Conservation (phyloP, 2,329 filamentous ascomycete genomes). For the Coniochaeta sp. region DNA sequence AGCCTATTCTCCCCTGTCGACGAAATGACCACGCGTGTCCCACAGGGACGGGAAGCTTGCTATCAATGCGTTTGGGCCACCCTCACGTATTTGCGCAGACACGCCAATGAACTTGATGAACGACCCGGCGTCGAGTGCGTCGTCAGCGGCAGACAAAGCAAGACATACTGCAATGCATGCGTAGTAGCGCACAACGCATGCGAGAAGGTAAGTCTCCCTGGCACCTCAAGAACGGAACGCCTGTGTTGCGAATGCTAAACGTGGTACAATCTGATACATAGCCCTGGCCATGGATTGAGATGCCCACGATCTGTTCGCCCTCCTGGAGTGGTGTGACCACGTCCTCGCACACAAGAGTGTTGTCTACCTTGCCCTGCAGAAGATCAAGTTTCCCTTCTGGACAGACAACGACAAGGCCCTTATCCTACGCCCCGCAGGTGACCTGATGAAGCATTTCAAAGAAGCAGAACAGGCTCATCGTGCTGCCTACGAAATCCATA, state of each 20-base stretch:
- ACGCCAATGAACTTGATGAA: not conserved
- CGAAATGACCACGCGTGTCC: not conserved
- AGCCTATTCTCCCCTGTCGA: too few species aligned
- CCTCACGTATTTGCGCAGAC: not conserved
- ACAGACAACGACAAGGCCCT: too few species aligned
- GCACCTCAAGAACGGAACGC: not conserved
- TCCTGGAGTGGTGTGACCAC: not conserved
- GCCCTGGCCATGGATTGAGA: not conserved
- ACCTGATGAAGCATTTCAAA: not conserved
- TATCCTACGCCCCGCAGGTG: not conserved
- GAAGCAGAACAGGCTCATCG: not conserved
- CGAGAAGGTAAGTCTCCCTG: not conserved
- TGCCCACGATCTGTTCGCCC: not conserved
- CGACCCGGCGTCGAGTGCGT: not conserved
- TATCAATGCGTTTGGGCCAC: not conserved
- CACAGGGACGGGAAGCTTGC: not conserved
- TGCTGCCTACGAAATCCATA: not conserved
- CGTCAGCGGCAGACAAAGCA: not conserved
- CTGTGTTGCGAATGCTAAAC: not conserved
- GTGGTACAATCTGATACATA: not conserved
- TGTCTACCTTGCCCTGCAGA: not conserved
- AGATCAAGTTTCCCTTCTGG: too few species aligned
- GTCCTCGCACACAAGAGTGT: not conserved
- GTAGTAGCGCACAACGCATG: not conserved
- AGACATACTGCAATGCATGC: not conserved